phyloP scores from a whole-genome alignment of 331 rosid species.

The Acacia pycnantha region DNA sequence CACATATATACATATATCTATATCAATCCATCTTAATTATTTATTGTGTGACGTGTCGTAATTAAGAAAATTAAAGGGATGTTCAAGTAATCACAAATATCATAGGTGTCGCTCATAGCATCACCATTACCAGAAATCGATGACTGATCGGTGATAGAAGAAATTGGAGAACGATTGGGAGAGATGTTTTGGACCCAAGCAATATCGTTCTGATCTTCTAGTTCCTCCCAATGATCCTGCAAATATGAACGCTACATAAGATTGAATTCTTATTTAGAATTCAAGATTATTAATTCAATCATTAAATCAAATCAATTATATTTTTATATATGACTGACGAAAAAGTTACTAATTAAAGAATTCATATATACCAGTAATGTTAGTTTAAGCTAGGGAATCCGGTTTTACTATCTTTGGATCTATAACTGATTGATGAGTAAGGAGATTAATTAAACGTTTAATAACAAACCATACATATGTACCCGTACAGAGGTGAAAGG shows the following conservation, averaged over 20 bases:
- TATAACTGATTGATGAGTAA: background rate
- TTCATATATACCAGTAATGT: background rate
- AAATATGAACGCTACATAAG: background rate
- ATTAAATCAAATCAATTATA: background rate
- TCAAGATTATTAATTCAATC: background rate
- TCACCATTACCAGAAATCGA: slow-evolving; percentile 58
- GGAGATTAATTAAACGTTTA: background rate
- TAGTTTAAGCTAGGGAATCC: background rate
- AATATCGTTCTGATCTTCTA: slow-evolving; percentile 35
- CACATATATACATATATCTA: no score
- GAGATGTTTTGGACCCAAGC: slow-evolving; percentile 48
- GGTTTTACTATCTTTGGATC: background rate
- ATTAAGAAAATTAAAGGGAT: background rate
- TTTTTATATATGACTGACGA: background rate
- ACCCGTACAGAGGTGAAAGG: background rate
- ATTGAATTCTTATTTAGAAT: background rate
- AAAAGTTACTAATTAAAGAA: background rate
- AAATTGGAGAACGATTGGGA: slow-evolving; percentile 55
- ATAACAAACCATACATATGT: background rate
- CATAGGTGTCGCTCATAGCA: background rate
- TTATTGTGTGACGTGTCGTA: background rate
- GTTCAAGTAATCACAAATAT: background rate
- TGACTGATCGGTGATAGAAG: slow-evolving; percentile 70
- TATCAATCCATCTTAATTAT: no score
- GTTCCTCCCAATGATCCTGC: slow-evolving; percentile 65